Evolutionary conservation across 345 rosid species (phyloP).

Genomic region (Turnera subulata): DNA sequence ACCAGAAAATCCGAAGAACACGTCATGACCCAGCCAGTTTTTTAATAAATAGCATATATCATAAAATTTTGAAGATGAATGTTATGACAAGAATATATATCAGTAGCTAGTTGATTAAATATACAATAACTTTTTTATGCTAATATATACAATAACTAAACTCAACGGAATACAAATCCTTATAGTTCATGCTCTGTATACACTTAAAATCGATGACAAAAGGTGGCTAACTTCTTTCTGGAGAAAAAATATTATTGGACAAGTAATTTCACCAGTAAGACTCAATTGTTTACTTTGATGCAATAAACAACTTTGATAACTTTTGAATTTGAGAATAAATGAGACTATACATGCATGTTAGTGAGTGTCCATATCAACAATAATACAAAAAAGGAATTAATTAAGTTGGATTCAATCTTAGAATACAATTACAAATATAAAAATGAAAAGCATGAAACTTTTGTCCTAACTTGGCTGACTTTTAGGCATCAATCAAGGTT

Average conservation of each 20-base stretch:
- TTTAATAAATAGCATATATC: too few relatives aligned
- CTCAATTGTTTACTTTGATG: slow-evolving; percentile 28
- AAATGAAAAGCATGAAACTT: slow-evolving; percentile 37
- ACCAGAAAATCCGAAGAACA: too few relatives aligned
- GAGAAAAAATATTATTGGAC: slow-evolving; percentile 19
- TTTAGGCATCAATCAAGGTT: slow-evolving; percentile 37
- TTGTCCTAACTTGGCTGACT: slow-evolving; percentile 44
- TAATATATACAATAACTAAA: too few relatives aligned
- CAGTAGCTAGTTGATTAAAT: too few relatives aligned
- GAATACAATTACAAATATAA: slow-evolving; percentile 12
- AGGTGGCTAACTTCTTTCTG: slow-evolving; percentile 23
- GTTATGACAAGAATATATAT: too few relatives aligned
- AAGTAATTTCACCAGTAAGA: slow-evolving; percentile 1
- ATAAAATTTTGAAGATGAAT: too few relatives aligned
- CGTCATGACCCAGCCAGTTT: too few relatives aligned
- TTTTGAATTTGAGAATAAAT: slow-evolving; percentile 32
- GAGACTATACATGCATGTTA: slow-evolving; percentile 29
- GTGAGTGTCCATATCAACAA: slow-evolving; percentile 52
- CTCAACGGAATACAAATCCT: too few relatives aligned
- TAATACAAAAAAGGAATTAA: slow-evolving; percentile 23
- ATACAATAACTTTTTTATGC: too few relatives aligned
- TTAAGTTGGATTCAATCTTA: slow-evolving; percentile 7
- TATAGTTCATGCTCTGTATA: slow-evolving; percentile 17
- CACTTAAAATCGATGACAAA: too few relatives aligned
- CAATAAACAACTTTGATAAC: slow-evolving; percentile 31